A percentile compares a stretch with the other conserved stretches of the same genome.
Evolutionary conservation across 805 yeast species (phyloP).

Genomic region (Komagataella kurtzmanii): DNA sequence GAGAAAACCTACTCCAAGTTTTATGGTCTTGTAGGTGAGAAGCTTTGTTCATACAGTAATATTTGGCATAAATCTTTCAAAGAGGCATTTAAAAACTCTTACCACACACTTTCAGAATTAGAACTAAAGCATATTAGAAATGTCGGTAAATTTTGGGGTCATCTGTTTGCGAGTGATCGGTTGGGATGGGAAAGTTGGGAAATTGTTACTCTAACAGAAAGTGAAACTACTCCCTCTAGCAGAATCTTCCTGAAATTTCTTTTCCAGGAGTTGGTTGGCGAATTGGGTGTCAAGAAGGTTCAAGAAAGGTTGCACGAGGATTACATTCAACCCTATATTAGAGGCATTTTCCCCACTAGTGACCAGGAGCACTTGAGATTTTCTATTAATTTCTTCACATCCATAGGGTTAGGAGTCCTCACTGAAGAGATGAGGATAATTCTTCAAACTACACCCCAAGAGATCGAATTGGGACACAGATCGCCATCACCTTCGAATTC

Average conservation of each 20-base stretch:
- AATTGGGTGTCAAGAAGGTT: constrained; percentile 47
- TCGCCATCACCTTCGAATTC: constrained; percentile 1
- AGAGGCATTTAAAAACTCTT: constrained; percentile 39
- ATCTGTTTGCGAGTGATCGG: constrained; percentile 56
- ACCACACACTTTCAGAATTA: constrained; percentile 44
- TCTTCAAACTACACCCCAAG: constrained; percentile 11
- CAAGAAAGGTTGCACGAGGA: constrained; percentile 37
- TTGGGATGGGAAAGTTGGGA: constrained; percentile 51
- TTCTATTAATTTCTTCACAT: constrained; percentile 84
- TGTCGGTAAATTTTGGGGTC: constrained; percentile 79
- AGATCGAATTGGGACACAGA: constrained; percentile 8
- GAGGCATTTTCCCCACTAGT: constrained; percentile 51
- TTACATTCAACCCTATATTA: constrained; percentile 30
- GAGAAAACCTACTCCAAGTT: constrained; percentile 79
- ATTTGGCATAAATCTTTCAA: constrained; percentile 48
- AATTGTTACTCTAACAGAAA: constrained; percentile 48
- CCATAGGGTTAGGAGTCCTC: constrained; percentile 74
- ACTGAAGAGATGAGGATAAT: constrained; percentile 69
- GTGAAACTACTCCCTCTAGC: constrained; percentile 63
- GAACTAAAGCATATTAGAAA: constrained; percentile 69
- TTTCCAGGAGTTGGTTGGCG: constrained; percentile 68
- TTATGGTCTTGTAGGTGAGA: constrained; percentile 67
- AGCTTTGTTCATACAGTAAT: constrained; percentile 34
- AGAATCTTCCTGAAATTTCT: constrained; percentile 74
- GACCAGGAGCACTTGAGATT: constrained; percentile 49